Evolutionary conservation across 805 yeast genomes (phyloP).

Genomic region (Maudiozyma serrabonitensis): DNA sequence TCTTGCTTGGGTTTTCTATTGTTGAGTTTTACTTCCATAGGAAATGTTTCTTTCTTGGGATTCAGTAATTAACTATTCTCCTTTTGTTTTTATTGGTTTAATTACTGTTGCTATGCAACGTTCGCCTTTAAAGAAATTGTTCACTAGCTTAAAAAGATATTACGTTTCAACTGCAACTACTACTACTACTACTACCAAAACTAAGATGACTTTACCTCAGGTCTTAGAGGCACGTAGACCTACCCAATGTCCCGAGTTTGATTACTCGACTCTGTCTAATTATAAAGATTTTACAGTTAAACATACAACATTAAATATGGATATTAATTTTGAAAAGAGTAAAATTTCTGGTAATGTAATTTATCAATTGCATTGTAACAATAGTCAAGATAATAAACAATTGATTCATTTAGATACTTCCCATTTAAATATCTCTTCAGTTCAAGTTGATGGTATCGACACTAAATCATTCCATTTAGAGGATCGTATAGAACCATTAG

Average conservation of each 20-base stretch:
- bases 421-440: constrained; percentile 39
- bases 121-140: too few species aligned
- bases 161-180: neutral
- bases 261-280: constrained; percentile 74
- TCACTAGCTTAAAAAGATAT: neutral
- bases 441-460: constrained; percentile 35
- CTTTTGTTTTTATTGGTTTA: neutral
- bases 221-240: constrained; percentile 26
- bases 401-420: constrained; percentile 53
- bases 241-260: constrained; percentile 39
- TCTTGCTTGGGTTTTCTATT: too few species aligned
- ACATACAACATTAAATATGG: constrained; percentile 43
- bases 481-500: constrained; percentile 45
- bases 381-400: constrained; percentile 19
- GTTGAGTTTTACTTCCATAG: too few species aligned
- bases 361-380: constrained; percentile 31
- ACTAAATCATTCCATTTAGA: constrained; percentile 22
- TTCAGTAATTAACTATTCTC: neutral
- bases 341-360: constrained; percentile 46
- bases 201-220: constrained; percentile 17
- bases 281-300: constrained; percentile 44
- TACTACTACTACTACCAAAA: neutral
- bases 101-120: neutral
- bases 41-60: neutral
- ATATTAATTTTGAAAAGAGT: constrained; percentile 45